A percentile compares a stretch with the other conserved stretches of the same genome.
phyloP scores from a whole-genome alignment of 371 early-diverging fungal genomes.

The Mortierella sp. region DNA sequence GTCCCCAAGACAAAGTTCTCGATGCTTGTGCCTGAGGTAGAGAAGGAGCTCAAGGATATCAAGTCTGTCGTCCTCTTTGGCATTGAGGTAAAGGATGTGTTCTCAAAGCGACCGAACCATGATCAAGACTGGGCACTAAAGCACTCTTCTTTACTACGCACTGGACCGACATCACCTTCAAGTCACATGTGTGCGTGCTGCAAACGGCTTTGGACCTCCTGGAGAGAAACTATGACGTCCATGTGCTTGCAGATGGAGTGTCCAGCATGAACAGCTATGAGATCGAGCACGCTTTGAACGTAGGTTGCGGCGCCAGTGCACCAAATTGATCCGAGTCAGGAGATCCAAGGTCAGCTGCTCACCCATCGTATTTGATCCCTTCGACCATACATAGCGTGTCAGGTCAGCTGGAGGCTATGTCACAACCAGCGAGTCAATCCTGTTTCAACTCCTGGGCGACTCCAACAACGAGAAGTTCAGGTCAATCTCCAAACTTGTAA shows the following conservation, averaged over 20 bases:
- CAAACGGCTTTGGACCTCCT: slow-evolving; percentile 93
- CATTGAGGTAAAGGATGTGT: slow-evolving; percentile 73
- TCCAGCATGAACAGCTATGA: slow-evolving; percentile 89
- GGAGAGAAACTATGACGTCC: slow-evolving; percentile 79
- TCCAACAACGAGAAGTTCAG: slow-evolving; percentile 84
- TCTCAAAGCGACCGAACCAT: no score
- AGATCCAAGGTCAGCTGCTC: no score
- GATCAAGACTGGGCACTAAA: no score
- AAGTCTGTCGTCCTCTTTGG: slow-evolving; percentile 89
- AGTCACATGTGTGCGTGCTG: slow-evolving; percentile 94
- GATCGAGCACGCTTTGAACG: slow-evolving; percentile 84
- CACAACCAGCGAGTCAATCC: slow-evolving; percentile 89
- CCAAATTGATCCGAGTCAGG: no score
- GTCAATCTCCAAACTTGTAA: slow-evolving; percentile 80
- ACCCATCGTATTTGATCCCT: neutral
- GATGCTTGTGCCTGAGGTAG: slow-evolving; percentile 83
- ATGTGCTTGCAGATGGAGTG: slow-evolving; percentile 91
- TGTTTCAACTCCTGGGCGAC: slow-evolving; percentile 92
- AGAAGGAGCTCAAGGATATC: slow-evolving; percentile 63
- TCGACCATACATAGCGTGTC: slow-evolving; percentile 64
- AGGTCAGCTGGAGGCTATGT: slow-evolving; percentile 80
- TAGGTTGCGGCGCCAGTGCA: slow-evolving; percentile 49
- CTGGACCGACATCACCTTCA: neutral
- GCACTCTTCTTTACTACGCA: neutral
- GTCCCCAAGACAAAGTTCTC: slow-evolving; percentile 90